Evolutionary conservation across 192 early-diverging fungal species (phyloP), one percentile per base, ranked within the genome.

Genomic region (Coemansia sp.): DNA sequence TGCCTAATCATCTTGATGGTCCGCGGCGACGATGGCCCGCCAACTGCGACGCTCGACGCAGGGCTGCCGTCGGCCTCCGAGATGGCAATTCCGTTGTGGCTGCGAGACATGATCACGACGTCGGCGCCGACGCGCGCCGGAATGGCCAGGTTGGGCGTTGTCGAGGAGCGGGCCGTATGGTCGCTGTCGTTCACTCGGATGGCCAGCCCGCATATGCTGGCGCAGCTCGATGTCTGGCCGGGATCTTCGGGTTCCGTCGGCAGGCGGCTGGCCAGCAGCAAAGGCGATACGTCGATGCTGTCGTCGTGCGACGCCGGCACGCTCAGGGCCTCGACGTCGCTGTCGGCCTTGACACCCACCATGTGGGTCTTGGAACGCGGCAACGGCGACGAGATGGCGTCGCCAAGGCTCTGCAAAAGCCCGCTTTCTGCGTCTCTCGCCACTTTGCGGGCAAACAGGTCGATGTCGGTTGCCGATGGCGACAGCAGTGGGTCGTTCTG

Each of bases 1-100:
- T 78, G 75, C 28, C 68, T 46, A 19, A 78, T 69, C 69, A 72
- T 78, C n/a, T 72, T 72, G 50, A 78, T 69, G 3, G 75, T 66
- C 25, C 75, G 75, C 20, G 56, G 42, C 16, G 46, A n/a, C 3
- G 29, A 25, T 8, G 5, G n/a, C n/a, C n/a, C 23, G 36, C 42
- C 36, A 1, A 47, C 19, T 9, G 6, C 56, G 27, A 34, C 48
- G 48, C 45, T 51, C 32, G 55, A 53, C 5, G 49, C 25, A 25
- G 53, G 64, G 49, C 64, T 67, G 51, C 16, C 54, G 24, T 42
- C 55, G 8, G 56, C 20, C 23, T 57, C 64, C 51, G 64, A 65
- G 4, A 59, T 27, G 18, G 64, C 24, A 25, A 50, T 45, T 19
- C 47, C 56, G 13, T 45, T 46, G 42, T 29, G 16, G 55, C 64